Conservation (phyloP, 176 grass and related monocot species). For the Avena eriantha region DNA sequence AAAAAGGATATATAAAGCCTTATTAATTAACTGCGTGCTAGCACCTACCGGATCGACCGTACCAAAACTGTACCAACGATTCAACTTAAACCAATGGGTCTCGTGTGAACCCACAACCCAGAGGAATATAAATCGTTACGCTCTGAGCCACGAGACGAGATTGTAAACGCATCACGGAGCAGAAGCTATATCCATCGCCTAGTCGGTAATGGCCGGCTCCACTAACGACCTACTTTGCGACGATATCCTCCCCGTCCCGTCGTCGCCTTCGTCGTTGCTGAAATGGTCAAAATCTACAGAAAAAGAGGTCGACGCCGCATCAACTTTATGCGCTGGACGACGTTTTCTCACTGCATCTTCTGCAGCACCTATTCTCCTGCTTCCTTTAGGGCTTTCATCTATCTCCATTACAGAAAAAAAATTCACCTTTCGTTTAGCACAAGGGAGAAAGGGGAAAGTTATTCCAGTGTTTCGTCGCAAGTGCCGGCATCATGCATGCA, state of each 20-base stretch:
- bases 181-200: not conserved
- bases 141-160: constrained; percentile 1
- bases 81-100: not conserved
- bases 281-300: constrained; percentile 28
- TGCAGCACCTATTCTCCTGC: constrained; percentile 23
- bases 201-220: constrained; percentile 41
- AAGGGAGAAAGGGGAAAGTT: constrained; percentile 23
- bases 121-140: constrained; percentile 34
- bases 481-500: not conserved
- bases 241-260: constrained; percentile 13
- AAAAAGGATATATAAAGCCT: too few species aligned
- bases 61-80: constrained; percentile 12
- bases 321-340: constrained; percentile 30
- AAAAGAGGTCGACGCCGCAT: constrained; percentile 31
- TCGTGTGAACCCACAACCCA: constrained; percentile 20
- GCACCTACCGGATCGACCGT: not conserved
- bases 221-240: constrained; percentile 54
- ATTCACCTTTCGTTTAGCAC: constrained; percentile 8
- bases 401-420: too few species aligned
- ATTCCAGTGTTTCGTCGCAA: constrained; percentile 40
- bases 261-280: not conserved
- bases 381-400: too few species aligned
- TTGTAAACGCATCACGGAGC: not conserved
- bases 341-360: constrained; percentile 50
- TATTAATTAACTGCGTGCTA: not conserved